Evolutionary conservation across 192 early-diverging fungal species (phyloP).

Genomic region (Rhizophagus clarus): DNA sequence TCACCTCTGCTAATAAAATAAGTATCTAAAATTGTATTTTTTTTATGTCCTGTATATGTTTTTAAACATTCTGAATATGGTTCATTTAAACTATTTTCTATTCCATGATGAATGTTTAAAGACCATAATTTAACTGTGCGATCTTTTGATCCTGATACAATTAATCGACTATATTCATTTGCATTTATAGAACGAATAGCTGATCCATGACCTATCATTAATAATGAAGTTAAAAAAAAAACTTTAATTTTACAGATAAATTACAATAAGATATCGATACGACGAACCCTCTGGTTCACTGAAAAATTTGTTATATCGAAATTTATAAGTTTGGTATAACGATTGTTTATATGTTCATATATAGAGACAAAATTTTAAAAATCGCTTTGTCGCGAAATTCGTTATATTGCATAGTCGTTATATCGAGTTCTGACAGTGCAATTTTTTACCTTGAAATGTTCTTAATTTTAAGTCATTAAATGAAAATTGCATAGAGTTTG

Average conservation of each 20-base stretch:
- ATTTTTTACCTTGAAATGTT: slow-evolving; percentile 50
- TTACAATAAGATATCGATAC: too few relatives aligned
- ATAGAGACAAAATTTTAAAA: too few relatives aligned
- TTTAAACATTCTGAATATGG: slow-evolving; percentile 53
- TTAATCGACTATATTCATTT: slow-evolving; percentile 53
- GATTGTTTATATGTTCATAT: too few relatives aligned
- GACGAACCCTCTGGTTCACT: too few relatives aligned
- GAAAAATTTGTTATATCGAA: too few relatives aligned
- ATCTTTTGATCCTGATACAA: slow-evolving; percentile 64
- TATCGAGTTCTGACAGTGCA: too few relatives aligned
- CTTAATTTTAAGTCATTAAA: slow-evolving; percentile 65
- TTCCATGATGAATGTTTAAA: slow-evolving; percentile 55
- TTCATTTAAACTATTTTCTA: slow-evolving; percentile 54
- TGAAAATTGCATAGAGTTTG: slow-evolving; percentile 64
- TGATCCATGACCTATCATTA: slow-evolving; percentile 50
- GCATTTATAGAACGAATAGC: slow-evolving; percentile 50
- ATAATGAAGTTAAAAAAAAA: not conserved
- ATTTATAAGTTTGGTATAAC: too few relatives aligned
- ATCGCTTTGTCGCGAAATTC: too few relatives aligned
- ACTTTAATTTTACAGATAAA: too few relatives aligned
- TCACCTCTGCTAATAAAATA: slow-evolving; percentile 56
- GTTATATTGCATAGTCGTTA: too few relatives aligned
- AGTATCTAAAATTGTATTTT: slow-evolving; percentile 48
- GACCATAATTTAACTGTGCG: slow-evolving; percentile 68
- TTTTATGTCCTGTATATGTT: slow-evolving; percentile 57